Conservation (phyloP, 1,139 yeast species). For the Meyerozyma elateridarum region DNA sequence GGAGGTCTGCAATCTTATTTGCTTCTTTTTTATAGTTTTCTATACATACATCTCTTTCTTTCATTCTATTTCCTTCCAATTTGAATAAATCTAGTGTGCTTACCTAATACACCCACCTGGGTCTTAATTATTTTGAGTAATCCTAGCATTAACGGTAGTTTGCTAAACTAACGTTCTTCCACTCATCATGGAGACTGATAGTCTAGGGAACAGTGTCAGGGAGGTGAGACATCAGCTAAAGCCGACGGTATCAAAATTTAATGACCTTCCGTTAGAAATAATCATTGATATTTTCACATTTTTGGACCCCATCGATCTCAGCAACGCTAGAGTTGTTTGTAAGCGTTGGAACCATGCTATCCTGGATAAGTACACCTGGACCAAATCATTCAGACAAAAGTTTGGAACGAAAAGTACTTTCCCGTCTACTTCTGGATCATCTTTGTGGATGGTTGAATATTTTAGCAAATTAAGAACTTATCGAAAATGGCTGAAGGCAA, state of each 20-base stretch:
- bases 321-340: conserved; percentile 49
- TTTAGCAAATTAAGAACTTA: conserved; percentile 39
- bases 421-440: conserved; percentile 53
- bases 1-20: too few species aligned
- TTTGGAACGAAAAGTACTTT: conserved; percentile 42
- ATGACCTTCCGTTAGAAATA: conserved; percentile 54
- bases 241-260: conserved; percentile 12
- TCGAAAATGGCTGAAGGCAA: conserved; percentile 52
- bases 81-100: too few species aligned
- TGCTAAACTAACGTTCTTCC: not conserved
- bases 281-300: conserved; percentile 51
- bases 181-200: conserved; percentile 1
- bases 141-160: too few species aligned
- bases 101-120: too few species aligned
- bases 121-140: too few species aligned
- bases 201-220: not conserved
- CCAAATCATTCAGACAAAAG: conserved; percentile 44
- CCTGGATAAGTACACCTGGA: conserved; percentile 60
- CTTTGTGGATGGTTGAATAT: conserved; percentile 54
- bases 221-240: not conserved
- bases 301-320: conserved; percentile 52
- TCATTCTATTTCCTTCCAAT: too few species aligned
- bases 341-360: conserved; percentile 47
- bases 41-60: too few species aligned
- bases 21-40: too few species aligned